Conservation (phyloP, 768 basidiomycete genomes). For the Amanita exitialis region DNA sequence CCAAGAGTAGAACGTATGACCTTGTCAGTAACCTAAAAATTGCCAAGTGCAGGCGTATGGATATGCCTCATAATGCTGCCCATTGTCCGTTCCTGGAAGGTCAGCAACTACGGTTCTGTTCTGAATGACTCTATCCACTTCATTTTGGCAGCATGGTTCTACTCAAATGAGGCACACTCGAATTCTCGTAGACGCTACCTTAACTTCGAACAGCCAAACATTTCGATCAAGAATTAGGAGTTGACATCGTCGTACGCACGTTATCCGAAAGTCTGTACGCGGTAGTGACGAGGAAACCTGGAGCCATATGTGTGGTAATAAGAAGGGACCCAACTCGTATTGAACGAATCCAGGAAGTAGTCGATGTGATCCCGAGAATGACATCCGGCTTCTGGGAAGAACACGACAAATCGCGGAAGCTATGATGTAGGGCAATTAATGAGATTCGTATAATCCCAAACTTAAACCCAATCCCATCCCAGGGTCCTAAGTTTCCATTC, state of each 20-base stretch:
- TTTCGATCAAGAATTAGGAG: neutral
- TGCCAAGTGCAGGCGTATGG: neutral
- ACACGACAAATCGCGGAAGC: neutral
- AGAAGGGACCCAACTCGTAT: no score
- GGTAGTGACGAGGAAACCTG: no score
- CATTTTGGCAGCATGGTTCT: conserved; percentile 59
- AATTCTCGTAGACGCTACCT: conserved; percentile 47
- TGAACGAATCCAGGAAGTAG: neutral
- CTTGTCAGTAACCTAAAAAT: neutral
- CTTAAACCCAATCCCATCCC: conserved; percentile 3
- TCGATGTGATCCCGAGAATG: conserved; percentile 2
- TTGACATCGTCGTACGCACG: conserved; percentile 29
- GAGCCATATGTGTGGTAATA: neutral
- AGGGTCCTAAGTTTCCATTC: conserved; percentile 4
- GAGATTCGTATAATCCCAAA: conserved; percentile 3
- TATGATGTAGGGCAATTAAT: neutral
- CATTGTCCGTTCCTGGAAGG: conserved; percentile 30
- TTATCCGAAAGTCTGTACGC: conserved; percentile 21
- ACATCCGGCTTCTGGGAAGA: neutral
- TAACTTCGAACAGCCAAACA: conserved; percentile 30
- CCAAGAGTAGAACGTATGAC: conserved; percentile 22
- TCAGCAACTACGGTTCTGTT: conserved; percentile 63
- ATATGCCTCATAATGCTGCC: no score
- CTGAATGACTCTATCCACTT: conserved; percentile 44
- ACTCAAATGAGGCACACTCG: conserved; percentile 46